Evolutionary conservation across 1,139 yeast genomes (phyloP), one percentile per base, ranked within the genome.

Genomic region (Yamadazyma atlantica): DNA sequence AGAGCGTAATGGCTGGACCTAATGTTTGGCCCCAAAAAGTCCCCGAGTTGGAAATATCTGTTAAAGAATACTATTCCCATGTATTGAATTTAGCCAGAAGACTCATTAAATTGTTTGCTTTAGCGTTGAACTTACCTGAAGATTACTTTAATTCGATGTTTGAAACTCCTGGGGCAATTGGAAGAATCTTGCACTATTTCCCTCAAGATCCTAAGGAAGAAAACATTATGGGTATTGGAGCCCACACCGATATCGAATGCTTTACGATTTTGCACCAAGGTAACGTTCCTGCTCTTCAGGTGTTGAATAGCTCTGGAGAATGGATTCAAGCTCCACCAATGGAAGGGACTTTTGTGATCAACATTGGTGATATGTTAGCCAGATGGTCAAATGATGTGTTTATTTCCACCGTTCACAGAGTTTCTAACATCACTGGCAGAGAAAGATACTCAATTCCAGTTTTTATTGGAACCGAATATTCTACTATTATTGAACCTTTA

Each of bases 321-420:
- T 46, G 49, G 49, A 42, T 46, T 18, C 38, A 45, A 29, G 49
- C 50, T 12, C 35, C 43, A 9, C 50, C 50, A 7, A 34, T 46
- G 10, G 41, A 35, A 14, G 40, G 39, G 6, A 43, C 50, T 3
- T 42, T 46, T 40, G 50, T 46, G 9, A 42, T 46, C 31, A 46
- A 46, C 33, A 45, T 46, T 29, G 50, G 50, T 22, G 50, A 46
- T 35, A 45, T 46, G 49, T 43, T 46, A 30, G 48, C 49, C 11
- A 40, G 50, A 36, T 46, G 50, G 50, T 46, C 50, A 1, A 46
- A 46, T 33, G 49, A 46, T 39, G 48, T 44, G 1, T 46, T 46
- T 23, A 46, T 42, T 15, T 46, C 50, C 11, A 46, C 50, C 8
- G 49, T 46, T 9, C 50, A 46, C 32, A 37, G 50, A 33, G 50